Evolutionary conservation across 208 protist genomes (phyloP).

Genomic region (Leishmania amazonensis): DNA sequence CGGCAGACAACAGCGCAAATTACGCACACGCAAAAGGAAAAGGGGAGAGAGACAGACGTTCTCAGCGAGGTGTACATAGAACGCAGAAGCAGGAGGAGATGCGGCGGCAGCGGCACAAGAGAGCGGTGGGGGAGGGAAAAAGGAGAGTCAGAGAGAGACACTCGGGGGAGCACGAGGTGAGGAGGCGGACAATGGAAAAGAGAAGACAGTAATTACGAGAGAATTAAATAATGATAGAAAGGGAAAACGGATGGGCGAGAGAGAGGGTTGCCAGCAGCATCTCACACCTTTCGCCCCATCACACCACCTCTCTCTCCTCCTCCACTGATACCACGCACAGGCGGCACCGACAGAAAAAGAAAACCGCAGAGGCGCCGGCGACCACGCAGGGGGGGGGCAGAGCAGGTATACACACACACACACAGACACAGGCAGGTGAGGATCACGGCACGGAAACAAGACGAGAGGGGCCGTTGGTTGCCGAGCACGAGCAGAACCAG

Average conservation of each 20-base stretch:
- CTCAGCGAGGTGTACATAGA: not conserved
- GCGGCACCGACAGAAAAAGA: not conserved
- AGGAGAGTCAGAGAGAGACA: not conserved
- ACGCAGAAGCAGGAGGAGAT: not conserved
- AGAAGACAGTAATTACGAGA: constrained; percentile 5
- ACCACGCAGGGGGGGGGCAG: no score
- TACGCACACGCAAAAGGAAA: not conserved
- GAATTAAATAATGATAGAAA: not conserved
- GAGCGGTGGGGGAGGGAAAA: not conserved
- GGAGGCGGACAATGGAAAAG: not conserved
- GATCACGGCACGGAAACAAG: not conserved
- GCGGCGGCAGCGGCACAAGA: no score
- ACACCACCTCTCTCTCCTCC: no score
- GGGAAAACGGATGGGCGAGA: not conserved
- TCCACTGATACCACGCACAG: no score
- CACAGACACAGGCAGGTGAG: not conserved
- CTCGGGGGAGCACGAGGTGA: not conserved
- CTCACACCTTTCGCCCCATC: no score
- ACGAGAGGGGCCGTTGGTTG: not conserved
- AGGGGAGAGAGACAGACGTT: constrained; percentile 3
- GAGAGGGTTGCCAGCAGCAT: not conserved
- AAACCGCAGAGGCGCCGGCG: no score
- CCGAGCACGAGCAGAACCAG: not conserved
- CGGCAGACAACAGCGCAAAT: not conserved
- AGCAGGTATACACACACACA: not conserved